Percentiles rank a stretch among this genome's conserved stretches.
Conservation (phyloP, 305 asterid species). For the Salvia sclarea region DNA sequence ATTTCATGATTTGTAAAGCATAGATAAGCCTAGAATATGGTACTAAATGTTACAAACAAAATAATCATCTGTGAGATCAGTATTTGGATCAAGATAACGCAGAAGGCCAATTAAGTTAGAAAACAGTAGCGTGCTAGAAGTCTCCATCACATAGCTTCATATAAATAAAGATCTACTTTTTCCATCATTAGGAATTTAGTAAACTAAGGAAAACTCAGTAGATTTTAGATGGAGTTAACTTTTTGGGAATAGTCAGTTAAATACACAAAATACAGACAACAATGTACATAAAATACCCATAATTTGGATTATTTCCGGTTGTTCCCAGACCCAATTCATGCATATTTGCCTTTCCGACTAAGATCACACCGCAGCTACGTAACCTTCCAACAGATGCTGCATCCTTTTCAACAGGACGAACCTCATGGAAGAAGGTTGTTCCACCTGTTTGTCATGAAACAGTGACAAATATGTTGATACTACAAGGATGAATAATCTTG, state of each 20-base stretch:
- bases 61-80: neutral
- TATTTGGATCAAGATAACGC: neutral
- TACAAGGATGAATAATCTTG: neutral
- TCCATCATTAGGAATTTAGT: neutral
- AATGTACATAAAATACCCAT: conserved; percentile 64
- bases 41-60: neutral
- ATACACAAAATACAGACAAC: neutral
- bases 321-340: conserved; percentile 96
- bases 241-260: conserved; percentile 6
- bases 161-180: neutral
- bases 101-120: neutral
- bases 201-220: conserved; percentile 7
- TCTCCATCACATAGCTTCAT: conserved; percentile 7
- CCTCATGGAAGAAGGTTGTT: conserved; percentile 82
- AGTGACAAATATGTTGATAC: conserved; percentile 27
- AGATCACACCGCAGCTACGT: conserved; percentile 84
- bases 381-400: conserved; percentile 72
- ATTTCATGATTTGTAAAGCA: neutral
- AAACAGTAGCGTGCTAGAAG: neutral
- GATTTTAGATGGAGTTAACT: neutral
- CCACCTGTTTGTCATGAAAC: conserved; percentile 65
- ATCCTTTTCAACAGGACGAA: conserved; percentile 70
- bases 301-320: conserved; percentile 90
- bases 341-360: conserved; percentile 99
- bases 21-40: neutral